Base-by-base conservation (phyloP, 129 eudicot genomes). In the Glebionis coronaria region DNA sequence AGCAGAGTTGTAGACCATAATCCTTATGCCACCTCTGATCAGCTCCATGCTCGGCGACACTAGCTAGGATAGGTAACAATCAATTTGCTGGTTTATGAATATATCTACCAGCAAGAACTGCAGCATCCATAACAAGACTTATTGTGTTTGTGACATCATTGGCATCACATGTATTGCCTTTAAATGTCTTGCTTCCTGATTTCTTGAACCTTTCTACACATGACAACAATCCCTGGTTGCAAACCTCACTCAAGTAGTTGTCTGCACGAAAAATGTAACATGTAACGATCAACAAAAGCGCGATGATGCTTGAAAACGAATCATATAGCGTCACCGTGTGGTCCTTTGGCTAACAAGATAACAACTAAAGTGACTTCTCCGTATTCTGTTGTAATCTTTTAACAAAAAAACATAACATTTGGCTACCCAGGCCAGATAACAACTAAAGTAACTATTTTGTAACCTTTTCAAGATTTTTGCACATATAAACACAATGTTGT, bases 121-220 rank as follows among this genome's bases (percentile, higher is more conserved):
- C 98, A 78, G 95, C 95, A 40, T 84, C 82, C 84, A 88, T 88
- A 68, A 83, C 92, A 56, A 58, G 57, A 4, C 53, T 69, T 40
- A 92, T 80, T 61, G 87, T 75, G 10, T 44, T 64, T 11, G 86
- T 84, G 53, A 92, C 98, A n/a, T 88, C 89, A 53, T 79, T 62
- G 45, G 61, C 80, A 12, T 84, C 64, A 55, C 96, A 92, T 16
- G 89, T 88, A 74, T 81, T 92, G 3, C 95, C 98, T 51, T 72
- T 73, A 42, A 92, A 92, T 49, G 95, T 46, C 29, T 63, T 85
- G 46, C 85, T 82, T 19, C 83, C 79, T 18, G 79, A 56, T 71
- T 65, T 83, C 77, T 68, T 74, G 77, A 81, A 92, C 51, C 53
- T 71, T 27, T 70, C 46, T 53, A 92, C 80, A 63, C 96, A 92